Conservation (phyloP, 805 yeast genomes). For the Candida ascalaphidarum region DNA sequence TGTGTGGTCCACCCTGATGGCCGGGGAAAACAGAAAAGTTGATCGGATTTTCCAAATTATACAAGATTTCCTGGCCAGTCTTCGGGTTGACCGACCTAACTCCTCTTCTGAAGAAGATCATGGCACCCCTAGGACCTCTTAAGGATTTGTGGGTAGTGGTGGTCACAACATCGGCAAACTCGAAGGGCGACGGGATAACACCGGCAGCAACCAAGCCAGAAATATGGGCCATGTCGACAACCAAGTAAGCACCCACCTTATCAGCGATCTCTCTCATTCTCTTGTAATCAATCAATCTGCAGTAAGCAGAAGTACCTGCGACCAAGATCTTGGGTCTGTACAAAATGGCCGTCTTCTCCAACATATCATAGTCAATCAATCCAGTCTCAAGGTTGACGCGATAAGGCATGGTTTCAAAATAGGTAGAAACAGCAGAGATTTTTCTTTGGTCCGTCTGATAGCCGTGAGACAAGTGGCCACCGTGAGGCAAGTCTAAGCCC, state of each 20-base stretch:
- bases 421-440: slow-evolving; percentile 92
- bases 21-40: slow-evolving; percentile 99
- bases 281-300: slow-evolving; percentile 92
- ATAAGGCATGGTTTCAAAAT: slow-evolving; percentile 98
- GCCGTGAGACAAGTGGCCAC: slow-evolving; percentile 98
- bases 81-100: slow-evolving; percentile 48
- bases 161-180: slow-evolving; percentile 94
- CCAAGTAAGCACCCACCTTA: slow-evolving; percentile 92
- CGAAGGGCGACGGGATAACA: slow-evolving; percentile 93
- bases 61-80: slow-evolving; percentile 84
- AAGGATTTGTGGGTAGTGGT: slow-evolving; percentile 98
- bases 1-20: slow-evolving; percentile 99
- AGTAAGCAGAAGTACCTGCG: slow-evolving; percentile 98
- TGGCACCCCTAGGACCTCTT: slow-evolving; percentile 99
- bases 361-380: slow-evolving; percentile 89
- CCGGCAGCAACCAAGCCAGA: slow-evolving; percentile 95
- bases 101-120: slow-evolving; percentile 98
- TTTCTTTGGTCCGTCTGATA: slow-evolving; percentile 91
- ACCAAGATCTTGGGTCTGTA: slow-evolving; percentile 95
- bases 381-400: slow-evolving; percentile 90
- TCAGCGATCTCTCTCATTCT: slow-evolving; percentile 96
- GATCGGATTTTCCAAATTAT: slow-evolving; percentile 90
- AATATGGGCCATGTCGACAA: slow-evolving; percentile 98
- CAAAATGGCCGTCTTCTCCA: slow-evolving; percentile 82
- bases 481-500: slow-evolving; percentile 98